phyloP scores from a whole-genome alignment of 805 yeast species.

The Peterozyma toletana region DNA sequence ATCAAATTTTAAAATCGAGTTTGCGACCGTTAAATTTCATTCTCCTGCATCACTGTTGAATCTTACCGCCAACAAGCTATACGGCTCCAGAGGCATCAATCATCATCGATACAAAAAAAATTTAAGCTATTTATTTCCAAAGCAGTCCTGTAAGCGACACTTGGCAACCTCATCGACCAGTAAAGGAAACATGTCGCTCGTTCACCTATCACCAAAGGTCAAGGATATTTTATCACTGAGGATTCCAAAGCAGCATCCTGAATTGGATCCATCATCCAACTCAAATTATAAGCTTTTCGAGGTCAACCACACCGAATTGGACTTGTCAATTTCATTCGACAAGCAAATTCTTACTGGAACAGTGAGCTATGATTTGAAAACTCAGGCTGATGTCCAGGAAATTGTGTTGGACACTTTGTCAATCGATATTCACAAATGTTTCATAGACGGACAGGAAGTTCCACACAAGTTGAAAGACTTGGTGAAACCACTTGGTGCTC shows the following conservation, averaged over 20 bases:
- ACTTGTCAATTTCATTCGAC: conserved; percentile 50
- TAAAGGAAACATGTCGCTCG: no score
- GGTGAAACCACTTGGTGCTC: conserved; percentile 53
- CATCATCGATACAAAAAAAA: no score
- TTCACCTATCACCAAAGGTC: conserved; percentile 7
- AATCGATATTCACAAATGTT: conserved; percentile 37
- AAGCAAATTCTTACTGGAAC: conserved; percentile 44
- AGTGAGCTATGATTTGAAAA: conserved; percentile 38
- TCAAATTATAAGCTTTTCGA: conserved; percentile 59
- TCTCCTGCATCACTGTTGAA: no score
- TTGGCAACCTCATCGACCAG: no score
- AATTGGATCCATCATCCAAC: conserved; percentile 68
- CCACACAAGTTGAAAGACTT: conserved; percentile 30
- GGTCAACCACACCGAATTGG: conserved; percentile 44
- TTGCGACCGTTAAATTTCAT: no score
- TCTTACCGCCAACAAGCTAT: no score
- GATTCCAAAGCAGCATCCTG: conserved; percentile 38
- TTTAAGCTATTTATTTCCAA: no score
- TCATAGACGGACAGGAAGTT: conserved; percentile 31
- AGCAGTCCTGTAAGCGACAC: no score
- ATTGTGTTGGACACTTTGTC: conserved; percentile 67
- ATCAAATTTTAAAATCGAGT: no score
- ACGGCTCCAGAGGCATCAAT: no score
- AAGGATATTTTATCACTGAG: conserved; percentile 17
- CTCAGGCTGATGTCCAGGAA: conserved; percentile 19